These are phyloP conservation scores for Cladosporium sp. DNA, from an alignment of 2,329 filamentous ascomycete genomes.

Conservation along the genomic window DNA sequence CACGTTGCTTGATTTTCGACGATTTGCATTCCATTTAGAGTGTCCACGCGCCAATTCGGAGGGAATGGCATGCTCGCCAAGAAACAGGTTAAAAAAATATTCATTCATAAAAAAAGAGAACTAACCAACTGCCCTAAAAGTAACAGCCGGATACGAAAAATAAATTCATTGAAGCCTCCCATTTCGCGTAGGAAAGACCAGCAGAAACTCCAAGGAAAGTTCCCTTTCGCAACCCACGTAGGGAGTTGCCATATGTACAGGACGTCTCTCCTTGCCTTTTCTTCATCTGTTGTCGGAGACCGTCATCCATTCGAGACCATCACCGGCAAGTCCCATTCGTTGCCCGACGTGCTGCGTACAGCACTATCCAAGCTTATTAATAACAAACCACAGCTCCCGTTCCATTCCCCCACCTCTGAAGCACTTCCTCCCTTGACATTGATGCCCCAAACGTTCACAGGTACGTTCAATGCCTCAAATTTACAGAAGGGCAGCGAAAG, in stretches of 20 bases:
- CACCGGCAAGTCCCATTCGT: not conserved
- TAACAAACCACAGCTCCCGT: not conserved
- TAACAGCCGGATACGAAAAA: conserved; percentile 9
- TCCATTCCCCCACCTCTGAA: too few relatives aligned
- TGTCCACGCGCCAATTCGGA: too few relatives aligned
- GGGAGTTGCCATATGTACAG: conserved; percentile 9
- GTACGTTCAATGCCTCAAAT: not conserved
- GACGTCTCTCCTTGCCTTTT: too few relatives aligned
- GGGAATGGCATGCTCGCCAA: too few relatives aligned
- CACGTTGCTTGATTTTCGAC: too few relatives aligned
- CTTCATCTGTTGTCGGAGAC: too few relatives aligned
- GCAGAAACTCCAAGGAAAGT: not conserved
- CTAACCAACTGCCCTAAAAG: not conserved
- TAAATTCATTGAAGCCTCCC: not conserved
- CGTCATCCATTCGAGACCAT: not conserved
- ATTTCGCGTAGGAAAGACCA: not conserved
- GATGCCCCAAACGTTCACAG: too few relatives aligned
- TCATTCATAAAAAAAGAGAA: conserved; percentile 6
- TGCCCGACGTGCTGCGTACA: not conserved
- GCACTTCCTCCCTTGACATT: too few relatives aligned
- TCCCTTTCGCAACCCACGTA: not conserved
- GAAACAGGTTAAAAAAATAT: too few relatives aligned
- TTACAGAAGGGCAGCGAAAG: conserved; percentile 9
- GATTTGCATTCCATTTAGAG: too few relatives aligned
- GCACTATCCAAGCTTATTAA: not conserved